Percentiles rank a stretch among this genome's conserved stretches.
phyloP scores from a whole-genome alignment of 164 flowering plant genomes.

The Sedum album region DNA sequence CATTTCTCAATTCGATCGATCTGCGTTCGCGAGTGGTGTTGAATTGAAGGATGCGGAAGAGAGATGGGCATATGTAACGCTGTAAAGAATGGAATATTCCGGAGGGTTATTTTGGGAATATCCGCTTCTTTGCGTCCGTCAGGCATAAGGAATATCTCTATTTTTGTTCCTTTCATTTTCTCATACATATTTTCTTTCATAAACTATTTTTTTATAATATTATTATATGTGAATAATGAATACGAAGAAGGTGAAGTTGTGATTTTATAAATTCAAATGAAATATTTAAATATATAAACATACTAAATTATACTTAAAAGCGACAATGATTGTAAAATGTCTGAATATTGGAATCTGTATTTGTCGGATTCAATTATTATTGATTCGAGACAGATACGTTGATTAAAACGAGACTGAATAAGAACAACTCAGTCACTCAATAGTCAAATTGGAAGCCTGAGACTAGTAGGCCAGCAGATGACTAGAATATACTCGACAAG shows the following conservation, averaged over 20 bases:
- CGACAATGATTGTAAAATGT: no score
- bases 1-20: conserved; percentile 23
- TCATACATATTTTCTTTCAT: neutral
- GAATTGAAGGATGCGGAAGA: conserved; percentile 2
- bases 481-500: no score
- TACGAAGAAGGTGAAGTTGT: no score
- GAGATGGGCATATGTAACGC: conserved; percentile 23
- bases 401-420: neutral
- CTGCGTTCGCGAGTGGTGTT: neutral
- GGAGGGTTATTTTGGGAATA: conserved; percentile 34
- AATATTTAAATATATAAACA: no score
- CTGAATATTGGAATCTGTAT: no score
- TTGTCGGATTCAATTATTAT: no score
- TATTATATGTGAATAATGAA: no score
- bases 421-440: neutral
- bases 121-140: conserved; percentile 17
- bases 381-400: no score
- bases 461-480: no score
- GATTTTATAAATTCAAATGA: no score
- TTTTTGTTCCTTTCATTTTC: conserved; percentile 32
- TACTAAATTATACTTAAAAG: no score
- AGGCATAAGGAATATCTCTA: conserved; percentile 14
- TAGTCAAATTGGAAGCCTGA: neutral
- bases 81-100: conserved; percentile 30
- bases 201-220: neutral